Evolutionary conservation across 495 filamentous ascomycete species (phyloP).

Genomic region (Penicillium steckii): DNA sequence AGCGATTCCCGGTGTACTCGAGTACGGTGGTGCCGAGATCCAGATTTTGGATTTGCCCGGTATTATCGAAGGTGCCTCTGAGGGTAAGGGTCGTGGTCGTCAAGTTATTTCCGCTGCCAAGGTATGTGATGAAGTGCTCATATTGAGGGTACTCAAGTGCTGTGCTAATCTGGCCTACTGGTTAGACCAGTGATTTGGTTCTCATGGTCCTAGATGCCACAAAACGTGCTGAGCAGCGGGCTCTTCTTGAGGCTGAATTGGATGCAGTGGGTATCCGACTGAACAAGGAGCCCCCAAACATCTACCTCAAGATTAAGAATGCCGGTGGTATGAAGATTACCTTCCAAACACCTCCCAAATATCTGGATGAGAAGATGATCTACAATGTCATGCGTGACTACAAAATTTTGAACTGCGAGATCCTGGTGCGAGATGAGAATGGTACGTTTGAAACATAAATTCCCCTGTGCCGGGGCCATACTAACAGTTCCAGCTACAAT

Average conservation of each 20-base stretch:
- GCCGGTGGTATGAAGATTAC: slow-evolving; percentile 98
- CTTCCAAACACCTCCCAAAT: slow-evolving; percentile 84
- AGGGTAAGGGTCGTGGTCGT: slow-evolving; percentile 93
- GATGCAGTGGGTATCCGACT: slow-evolving; percentile 95
- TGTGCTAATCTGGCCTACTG: background rate
- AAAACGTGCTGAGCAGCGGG: slow-evolving; percentile 92
- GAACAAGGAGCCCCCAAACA: slow-evolving; percentile 93
- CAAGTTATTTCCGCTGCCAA: slow-evolving; percentile 99
- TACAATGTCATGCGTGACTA: slow-evolving; percentile 96
- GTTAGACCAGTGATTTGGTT: slow-evolving; percentile 89
- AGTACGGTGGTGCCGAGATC: slow-evolving; percentile 98
- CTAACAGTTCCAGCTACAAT: slow-evolving; percentile 64
- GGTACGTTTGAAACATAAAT: slow-evolving; percentile 43
- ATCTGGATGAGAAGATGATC: slow-evolving; percentile 94
- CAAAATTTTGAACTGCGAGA: slow-evolving; percentile 97
- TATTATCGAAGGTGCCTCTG: slow-evolving; percentile 96
- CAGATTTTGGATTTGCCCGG: slow-evolving; percentile 97
- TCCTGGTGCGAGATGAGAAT: slow-evolving; percentile 91
- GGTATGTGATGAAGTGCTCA: slow-evolving; percentile 25
- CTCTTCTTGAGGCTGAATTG: slow-evolving; percentile 85
- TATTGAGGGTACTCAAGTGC: background rate
- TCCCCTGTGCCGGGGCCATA: background rate
- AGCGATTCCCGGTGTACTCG: slow-evolving; percentile 94
- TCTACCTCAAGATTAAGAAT: slow-evolving; percentile 97
- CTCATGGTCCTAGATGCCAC: slow-evolving; percentile 98